phyloP scores from a whole-genome alignment of 306 rosid species.

The Prinsepia uniflora region DNA sequence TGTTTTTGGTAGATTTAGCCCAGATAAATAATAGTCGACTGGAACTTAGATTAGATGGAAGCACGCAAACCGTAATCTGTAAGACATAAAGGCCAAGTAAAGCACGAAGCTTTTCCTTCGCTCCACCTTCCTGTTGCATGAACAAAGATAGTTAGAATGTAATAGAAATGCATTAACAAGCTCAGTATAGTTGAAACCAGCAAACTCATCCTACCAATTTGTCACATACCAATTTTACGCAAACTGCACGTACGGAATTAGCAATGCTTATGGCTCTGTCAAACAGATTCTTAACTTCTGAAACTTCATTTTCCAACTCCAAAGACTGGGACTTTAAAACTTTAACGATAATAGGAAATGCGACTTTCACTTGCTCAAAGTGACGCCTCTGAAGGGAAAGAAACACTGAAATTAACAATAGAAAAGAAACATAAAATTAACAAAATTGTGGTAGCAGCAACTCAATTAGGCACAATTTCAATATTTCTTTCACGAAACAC shows the following conservation, averaged over 20 bases:
- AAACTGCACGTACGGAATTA: conserved; percentile 55
- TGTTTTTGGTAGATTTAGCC: background rate
- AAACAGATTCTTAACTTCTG: conserved; percentile 43
- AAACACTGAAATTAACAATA: conserved; percentile 54
- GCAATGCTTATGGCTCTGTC: conserved; percentile 60
- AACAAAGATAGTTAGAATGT: conserved; percentile 17
- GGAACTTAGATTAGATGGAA: conserved; percentile 8
- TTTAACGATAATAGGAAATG: conserved; percentile 61
- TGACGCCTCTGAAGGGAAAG: conserved; percentile 71
- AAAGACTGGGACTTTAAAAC: conserved; percentile 55
- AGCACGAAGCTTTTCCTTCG: conserved; percentile 51
- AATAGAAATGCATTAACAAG: conserved; percentile 22
- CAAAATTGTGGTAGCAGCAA: background rate
- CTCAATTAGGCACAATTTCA: background rate
- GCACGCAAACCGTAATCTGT: conserved; percentile 61
- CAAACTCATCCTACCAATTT: conserved; percentile 18
- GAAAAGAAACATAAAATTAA: conserved; percentile 7
- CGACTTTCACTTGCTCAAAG: conserved; percentile 68
- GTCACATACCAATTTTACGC: conserved; percentile 58
- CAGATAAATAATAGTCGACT: conserved; percentile 6
- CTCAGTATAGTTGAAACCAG: conserved; percentile 14
- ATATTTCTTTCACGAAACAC: background rate
- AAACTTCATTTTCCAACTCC: conserved; percentile 42
- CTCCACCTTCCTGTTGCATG: conserved; percentile 49
- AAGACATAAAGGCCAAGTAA: conserved; percentile 73